Percentiles rank a stretch among this genome's conserved stretches.
Conservation (phyloP, 106 monocot genomes). For the Phalaenopsis equestris region DNA sequence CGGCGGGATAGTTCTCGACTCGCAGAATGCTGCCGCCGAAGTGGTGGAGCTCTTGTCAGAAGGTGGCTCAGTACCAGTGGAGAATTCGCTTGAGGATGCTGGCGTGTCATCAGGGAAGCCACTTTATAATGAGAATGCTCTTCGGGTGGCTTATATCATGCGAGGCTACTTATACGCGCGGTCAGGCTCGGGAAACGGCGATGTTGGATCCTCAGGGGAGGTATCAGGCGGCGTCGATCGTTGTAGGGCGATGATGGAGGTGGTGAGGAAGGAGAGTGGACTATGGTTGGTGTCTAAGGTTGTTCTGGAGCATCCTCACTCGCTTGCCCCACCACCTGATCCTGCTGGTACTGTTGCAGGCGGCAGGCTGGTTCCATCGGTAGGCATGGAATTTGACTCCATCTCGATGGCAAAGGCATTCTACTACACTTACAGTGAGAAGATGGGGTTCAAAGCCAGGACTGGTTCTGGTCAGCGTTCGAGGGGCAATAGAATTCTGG, state of each 20-base stretch:
- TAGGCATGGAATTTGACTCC: constrained; percentile 60
- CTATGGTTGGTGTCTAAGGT: constrained; percentile 41
- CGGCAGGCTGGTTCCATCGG: constrained; percentile 24
- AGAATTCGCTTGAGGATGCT: background rate
- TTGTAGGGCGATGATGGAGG: constrained; percentile 56
- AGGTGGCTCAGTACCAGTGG: background rate
- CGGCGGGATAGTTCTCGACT: background rate
- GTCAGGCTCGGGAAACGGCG: background rate
- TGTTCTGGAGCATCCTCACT: constrained; percentile 37
- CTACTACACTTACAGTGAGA: constrained; percentile 44
- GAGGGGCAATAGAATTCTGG: constrained; percentile 26
- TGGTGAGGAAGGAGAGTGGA: constrained; percentile 25
- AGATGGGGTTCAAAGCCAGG: constrained; percentile 42
- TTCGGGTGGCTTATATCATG: constrained; percentile 51
- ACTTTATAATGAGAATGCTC: constrained; percentile 31
- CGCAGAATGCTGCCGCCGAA: background rate
- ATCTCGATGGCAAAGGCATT: constrained; percentile 45
- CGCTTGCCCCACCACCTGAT: constrained; percentile 20
- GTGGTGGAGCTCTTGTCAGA: background rate
- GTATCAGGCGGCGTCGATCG: constrained; percentile 5
- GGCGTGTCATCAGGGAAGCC: background rate
- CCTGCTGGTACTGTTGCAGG: constrained; percentile 14
- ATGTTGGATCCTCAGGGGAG: background rate
- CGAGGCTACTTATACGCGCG: constrained; percentile 26
- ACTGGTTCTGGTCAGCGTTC: constrained; percentile 42